Base-by-base conservation (phyloP, 2,329 filamentous ascomycete genomes). In the Fonsecaea pedrosoi region DNA sequence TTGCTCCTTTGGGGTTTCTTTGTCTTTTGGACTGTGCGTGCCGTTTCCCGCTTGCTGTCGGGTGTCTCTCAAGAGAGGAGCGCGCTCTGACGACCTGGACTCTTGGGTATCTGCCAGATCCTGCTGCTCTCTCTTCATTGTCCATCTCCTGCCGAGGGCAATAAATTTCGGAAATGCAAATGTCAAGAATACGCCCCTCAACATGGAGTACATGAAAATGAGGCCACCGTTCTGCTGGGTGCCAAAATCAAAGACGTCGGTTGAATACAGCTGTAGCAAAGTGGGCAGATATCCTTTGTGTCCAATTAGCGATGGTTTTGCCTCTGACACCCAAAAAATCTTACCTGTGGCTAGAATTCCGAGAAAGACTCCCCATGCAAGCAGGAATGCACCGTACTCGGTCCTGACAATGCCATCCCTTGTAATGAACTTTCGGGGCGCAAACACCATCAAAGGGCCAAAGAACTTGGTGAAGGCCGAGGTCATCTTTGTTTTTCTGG, bases 321-420 rank as follows among this genome's bases (percentile, higher is more conserved):
- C 4, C 13, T 13, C 15, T 13, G 38, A 5, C 21, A 15, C 3
- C 42, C 21, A 37, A 34, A 35, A 38, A 30, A 9, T 40, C 62
- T 59, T 32, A 70, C 68, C 88, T 0, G 89, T 91, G 0, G 89
- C 89, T 1, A 91, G 81, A 74, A 91, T 88, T 0, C 86, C 89
- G 0, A 90, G 77, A 66, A 90, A 92, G 1, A 90, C 87, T 1
- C 89, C 89, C 0, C 82, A 77, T 21, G 87, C 89, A 2, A 92
- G 82, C 1, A 90, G 84, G 2, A 89, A 77, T 0, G 90, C 82
- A 1, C 89, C 89, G 30, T 86, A 86, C 69, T 90, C 86, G 18
- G 78, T 86, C 57, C 77, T 79, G 4, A 83, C 72, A 1, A 77
- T 78, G 0, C 89, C 89, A 58, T 83, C 81, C 0, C 73, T 71